Evolutionary conservation across 164 flowering plant species (phyloP).

Genomic region (Nelumbo lutea): DNA sequence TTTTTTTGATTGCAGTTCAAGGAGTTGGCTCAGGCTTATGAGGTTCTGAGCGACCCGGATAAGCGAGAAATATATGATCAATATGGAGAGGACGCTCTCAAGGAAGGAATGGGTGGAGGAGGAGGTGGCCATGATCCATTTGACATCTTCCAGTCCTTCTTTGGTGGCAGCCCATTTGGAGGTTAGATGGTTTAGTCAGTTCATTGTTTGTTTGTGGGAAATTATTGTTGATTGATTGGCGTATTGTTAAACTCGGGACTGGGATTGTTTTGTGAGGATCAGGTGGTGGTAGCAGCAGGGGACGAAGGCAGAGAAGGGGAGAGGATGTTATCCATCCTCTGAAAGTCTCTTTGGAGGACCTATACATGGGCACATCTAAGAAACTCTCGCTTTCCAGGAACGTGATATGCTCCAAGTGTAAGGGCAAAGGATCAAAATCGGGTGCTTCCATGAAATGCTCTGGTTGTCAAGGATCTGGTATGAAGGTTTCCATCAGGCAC

Average conservation of each 20-base stretch:
- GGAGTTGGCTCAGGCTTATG: constrained; percentile 12
- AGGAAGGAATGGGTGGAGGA: constrained; percentile 15
- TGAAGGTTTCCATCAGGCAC: constrained; percentile 29
- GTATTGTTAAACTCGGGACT: background rate
- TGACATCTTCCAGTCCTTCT: constrained; percentile 11
- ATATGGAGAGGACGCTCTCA: constrained; percentile 10
- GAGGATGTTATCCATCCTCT: constrained; percentile 8
- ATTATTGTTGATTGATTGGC: background rate
- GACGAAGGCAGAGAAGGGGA: constrained; percentile 2
- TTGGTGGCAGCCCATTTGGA: constrained; percentile 10
- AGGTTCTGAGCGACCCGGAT: constrained; percentile 11
- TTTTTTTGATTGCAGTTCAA: constrained; percentile 3
- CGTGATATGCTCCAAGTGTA: constrained; percentile 19
- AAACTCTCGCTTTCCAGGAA: constrained; percentile 22
- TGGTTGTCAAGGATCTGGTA: constrained; percentile 30
- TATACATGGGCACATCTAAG: constrained; percentile 21
- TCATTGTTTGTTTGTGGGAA: background rate
- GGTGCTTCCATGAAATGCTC: constrained; percentile 28
- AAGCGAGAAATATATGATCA: constrained; percentile 14
- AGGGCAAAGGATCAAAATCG: constrained; percentile 25
- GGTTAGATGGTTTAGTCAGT: background rate
- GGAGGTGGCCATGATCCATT: constrained; percentile 12
- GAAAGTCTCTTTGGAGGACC: constrained; percentile 18
- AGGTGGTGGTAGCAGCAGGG: constrained; percentile 1
- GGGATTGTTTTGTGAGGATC: background rate